These are phyloP conservation scores for Haplosporangium gracile DNA, from an alignment of 192 early-diverging fungal species.

Conservation along the genomic window DNA sequence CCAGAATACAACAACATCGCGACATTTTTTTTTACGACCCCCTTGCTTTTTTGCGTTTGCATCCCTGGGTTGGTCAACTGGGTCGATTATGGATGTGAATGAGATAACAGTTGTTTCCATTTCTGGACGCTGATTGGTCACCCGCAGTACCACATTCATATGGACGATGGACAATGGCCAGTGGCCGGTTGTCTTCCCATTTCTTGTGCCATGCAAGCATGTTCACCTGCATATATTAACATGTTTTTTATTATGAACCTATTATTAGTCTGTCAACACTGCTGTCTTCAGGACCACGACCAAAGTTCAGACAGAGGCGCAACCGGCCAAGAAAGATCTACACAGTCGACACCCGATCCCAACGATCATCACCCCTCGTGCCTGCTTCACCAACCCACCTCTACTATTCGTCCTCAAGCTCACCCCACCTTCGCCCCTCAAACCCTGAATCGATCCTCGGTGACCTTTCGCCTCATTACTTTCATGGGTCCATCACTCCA, in stretches of 20 bases:
- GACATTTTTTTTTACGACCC: conserved; percentile 4
- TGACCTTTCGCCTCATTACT: conserved; percentile 49
- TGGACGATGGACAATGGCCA: neutral
- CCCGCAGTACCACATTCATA: neutral
- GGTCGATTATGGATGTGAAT: neutral
- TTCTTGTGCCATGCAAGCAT: neutral
- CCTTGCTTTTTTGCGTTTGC: neutral
- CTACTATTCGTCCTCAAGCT: conserved; percentile 38
- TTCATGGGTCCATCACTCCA: conserved; percentile 43
- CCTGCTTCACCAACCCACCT: conserved; percentile 51
- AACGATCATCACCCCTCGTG: conserved; percentile 45
- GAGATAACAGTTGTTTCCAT: neutral
- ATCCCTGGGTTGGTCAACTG: neutral
- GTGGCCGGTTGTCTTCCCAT: neutral
- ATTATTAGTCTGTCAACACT: conserved; percentile 43
- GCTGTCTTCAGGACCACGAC: conserved; percentile 43
- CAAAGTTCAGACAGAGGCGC: conserved; percentile 37
- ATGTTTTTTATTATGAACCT: neutral
- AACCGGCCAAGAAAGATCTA: conserved; percentile 52
- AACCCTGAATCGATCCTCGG: conserved; percentile 50
- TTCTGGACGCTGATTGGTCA: conserved; percentile 4
- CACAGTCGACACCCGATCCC: conserved; percentile 46
- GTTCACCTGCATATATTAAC: neutral
- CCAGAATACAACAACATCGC: neutral
- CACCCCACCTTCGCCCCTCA: conserved; percentile 44